Evolutionary conservation across 768 basidiomycete species (phyloP).

Genomic region (Xerocomellus dryophilus): DNA sequence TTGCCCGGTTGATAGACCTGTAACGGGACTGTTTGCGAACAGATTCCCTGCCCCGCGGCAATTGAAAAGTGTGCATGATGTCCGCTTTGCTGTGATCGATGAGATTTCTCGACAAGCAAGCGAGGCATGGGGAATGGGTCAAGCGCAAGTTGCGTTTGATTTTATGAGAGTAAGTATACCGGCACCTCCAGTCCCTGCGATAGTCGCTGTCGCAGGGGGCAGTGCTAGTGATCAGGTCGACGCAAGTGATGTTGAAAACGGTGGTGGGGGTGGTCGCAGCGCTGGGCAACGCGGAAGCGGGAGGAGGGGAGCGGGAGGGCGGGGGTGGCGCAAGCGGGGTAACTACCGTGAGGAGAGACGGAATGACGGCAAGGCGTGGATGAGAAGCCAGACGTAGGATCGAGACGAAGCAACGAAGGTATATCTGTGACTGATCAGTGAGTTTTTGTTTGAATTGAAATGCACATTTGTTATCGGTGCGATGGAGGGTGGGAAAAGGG

Average conservation of each 20-base stretch:
- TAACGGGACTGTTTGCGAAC: not conserved
- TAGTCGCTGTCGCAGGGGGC: not conserved
- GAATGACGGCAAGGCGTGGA: conserved; percentile 2
- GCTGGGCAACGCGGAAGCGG: too few species aligned
- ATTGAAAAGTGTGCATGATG: conserved; percentile 26
- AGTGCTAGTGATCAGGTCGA: not conserved
- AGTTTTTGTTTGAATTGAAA: too few species aligned
- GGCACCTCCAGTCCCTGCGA: not conserved
- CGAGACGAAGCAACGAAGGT: not conserved
- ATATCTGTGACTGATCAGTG: too few species aligned
- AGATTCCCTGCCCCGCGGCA: conserved; percentile 55
- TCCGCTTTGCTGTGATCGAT: conserved; percentile 45
- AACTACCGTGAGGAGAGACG: not conserved
- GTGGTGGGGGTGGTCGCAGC: not conserved
- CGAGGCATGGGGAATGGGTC: conserved; percentile 50
- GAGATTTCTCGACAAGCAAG: conserved; percentile 67
- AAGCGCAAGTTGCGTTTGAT: conserved; percentile 55
- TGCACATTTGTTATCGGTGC: too few species aligned
- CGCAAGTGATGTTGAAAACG: not conserved
- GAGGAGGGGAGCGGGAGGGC: not conserved
- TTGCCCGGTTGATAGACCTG: not conserved
- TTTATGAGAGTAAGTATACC: conserved; percentile 49
- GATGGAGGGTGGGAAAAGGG: conserved; percentile 11
- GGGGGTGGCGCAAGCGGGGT: conserved; percentile 4
- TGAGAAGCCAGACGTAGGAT: not conserved